Evolutionary conservation across 169 alveolate species (phyloP).

Genomic region (Plasmodium knowlesi): DNA sequence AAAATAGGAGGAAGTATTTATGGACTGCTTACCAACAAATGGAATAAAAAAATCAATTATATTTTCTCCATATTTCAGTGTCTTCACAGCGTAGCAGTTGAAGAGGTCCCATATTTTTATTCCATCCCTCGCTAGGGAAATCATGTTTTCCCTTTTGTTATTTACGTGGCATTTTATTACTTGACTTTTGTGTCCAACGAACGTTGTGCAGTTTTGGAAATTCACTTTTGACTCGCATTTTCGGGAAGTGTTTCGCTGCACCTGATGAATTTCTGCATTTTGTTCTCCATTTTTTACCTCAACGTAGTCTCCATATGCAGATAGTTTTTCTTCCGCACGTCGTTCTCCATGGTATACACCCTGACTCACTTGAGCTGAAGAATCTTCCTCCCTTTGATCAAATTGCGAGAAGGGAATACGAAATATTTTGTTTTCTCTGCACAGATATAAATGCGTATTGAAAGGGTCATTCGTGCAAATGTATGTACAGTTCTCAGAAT

Average conservation of each 20-base stretch:
- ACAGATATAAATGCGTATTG: constrained; percentile 68
- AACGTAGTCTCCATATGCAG: constrained; percentile 20
- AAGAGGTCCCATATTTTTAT: constrained; percentile 69
- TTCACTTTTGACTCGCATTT: not conserved
- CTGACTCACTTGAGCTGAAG: not conserved
- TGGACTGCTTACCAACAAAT: not conserved
- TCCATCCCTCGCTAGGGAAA: constrained; percentile 71
- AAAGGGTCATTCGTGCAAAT: constrained; percentile 69
- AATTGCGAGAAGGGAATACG: constrained; percentile 44
- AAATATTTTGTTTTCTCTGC: constrained; percentile 56
- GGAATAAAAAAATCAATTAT: constrained; percentile 65
- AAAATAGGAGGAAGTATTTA: constrained; percentile 1
- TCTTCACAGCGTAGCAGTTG: constrained; percentile 65
- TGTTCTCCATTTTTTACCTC: not conserved
- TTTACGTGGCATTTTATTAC: constrained; percentile 69
- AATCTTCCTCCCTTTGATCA: not conserved
- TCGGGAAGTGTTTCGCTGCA: not conserved
- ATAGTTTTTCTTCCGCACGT: not conserved
- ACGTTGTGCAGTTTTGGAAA: constrained; percentile 41
- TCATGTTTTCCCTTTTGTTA: constrained; percentile 55
- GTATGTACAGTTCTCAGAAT: constrained; percentile 31
- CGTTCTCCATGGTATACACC: not conserved
- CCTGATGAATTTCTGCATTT: not conserved
- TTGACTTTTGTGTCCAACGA: constrained; percentile 69
- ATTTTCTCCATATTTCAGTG: constrained; percentile 71